Evolutionary conservation across 352 stramenopile species (phyloP).

Genomic region (Globisporangium paddicum): DNA sequence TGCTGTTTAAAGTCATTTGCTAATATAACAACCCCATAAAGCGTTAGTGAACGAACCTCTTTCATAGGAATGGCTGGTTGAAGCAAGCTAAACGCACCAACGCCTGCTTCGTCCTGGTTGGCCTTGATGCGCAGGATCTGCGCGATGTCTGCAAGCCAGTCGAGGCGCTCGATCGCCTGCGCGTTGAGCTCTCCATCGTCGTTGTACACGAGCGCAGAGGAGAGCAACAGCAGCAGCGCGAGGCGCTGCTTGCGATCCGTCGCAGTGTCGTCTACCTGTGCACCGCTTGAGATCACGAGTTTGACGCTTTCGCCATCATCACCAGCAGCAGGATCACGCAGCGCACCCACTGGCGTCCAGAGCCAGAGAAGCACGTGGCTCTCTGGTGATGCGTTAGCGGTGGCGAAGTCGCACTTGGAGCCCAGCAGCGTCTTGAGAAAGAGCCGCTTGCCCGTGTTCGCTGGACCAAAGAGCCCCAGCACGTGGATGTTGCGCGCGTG

Average conservation of each 20-base stretch:
- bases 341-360: slow-evolving; percentile 15
- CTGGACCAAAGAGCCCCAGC: slow-evolving; percentile 37
- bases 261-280: slow-evolving; percentile 9
- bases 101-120: slow-evolving; percentile 53
- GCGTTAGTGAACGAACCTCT: neutral
- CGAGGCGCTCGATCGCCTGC: slow-evolving; percentile 32
- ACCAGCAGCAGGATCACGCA: neutral
- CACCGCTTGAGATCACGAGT: slow-evolving; percentile 24
- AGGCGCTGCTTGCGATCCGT: slow-evolving; percentile 11
- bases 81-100: slow-evolving; percentile 27
- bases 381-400: neutral
- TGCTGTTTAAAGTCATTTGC: slow-evolving; percentile 41
- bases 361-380: slow-evolving; percentile 44
- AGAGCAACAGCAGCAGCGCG: slow-evolving; percentile 52
- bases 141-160: slow-evolving; percentile 40
- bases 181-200: slow-evolving; percentile 48
- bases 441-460: slow-evolving; percentile 35
- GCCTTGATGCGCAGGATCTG: slow-evolving; percentile 39
- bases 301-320: neutral
- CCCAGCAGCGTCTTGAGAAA: slow-evolving; percentile 42
- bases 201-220: slow-evolving; percentile 56
- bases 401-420: slow-evolving; percentile 19
- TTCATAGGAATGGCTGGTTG: neutral
- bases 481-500: slow-evolving; percentile 22
- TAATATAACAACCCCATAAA: slow-evolving; percentile 8